Evolutionary conservation across 164 flowering plant species (phyloP).

Genomic region (Chloranthus sessilifolius): DNA sequence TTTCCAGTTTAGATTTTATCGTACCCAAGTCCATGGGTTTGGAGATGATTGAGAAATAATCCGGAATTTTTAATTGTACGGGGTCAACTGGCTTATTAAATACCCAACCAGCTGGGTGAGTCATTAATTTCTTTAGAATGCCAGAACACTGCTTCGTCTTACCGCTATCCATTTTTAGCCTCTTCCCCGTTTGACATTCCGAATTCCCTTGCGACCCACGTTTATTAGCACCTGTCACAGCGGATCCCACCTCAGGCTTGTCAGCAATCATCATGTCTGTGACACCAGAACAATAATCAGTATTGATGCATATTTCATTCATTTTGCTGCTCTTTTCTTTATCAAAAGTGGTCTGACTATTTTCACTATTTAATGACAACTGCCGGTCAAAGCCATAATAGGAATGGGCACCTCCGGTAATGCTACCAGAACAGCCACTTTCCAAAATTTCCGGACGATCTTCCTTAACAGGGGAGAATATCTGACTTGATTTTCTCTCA

Average conservation of each 20-base stretch:
- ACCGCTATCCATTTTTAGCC: slow-evolving; percentile 45
- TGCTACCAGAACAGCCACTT: not conserved
- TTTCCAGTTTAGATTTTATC: slow-evolving; percentile 46
- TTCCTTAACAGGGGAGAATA: slow-evolving; percentile 2
- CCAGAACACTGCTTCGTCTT: slow-evolving; percentile 36
- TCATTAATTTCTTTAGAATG: slow-evolving; percentile 52
- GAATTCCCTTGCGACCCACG: slow-evolving; percentile 26
- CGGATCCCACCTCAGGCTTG: slow-evolving; percentile 1
- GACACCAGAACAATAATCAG: not conserved
- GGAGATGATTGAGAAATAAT: slow-evolving; percentile 58
- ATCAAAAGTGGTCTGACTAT: not conserved
- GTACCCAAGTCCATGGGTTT: slow-evolving; percentile 95
- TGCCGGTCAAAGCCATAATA: not conserved
- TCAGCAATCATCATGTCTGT: not conserved
- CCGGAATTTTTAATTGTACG: slow-evolving; percentile 52
- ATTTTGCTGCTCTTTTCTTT: slow-evolving; percentile 1
- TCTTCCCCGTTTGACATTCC: slow-evolving; percentile 35
- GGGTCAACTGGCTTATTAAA: slow-evolving; percentile 82
- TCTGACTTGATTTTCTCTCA: not conserved
- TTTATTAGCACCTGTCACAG: slow-evolving; percentile 23
- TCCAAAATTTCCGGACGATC: not conserved
- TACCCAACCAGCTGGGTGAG: slow-evolving; percentile 39
- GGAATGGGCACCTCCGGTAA: slow-evolving; percentile 3
- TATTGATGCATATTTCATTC: not conserved
- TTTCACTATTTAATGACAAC: not conserved